These are phyloP conservation scores for Brasenia schreberi DNA, from an alignment of 164 flowering plant genomes.

Conservation along the genomic window DNA sequence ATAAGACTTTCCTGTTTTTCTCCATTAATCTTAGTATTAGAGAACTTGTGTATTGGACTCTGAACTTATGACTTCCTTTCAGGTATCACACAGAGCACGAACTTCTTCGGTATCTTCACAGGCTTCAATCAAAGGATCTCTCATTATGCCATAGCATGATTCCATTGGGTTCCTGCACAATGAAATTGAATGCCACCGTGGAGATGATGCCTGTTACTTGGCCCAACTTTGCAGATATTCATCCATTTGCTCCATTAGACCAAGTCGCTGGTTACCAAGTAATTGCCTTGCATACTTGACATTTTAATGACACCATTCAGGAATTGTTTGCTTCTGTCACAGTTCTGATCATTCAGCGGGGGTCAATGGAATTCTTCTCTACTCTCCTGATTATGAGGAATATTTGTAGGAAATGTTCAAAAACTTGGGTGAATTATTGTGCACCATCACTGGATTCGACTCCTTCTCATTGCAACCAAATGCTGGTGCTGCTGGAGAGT, in stretches of 20 bases:
- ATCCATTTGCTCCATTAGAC: slow-evolving; percentile 88
- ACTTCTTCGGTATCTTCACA: slow-evolving; percentile 70
- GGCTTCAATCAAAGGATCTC: slow-evolving; percentile 79
- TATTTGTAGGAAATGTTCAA: slow-evolving; percentile 77
- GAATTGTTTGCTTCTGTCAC: too few species aligned
- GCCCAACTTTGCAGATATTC: slow-evolving; percentile 73
- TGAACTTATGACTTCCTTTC: slow-evolving; percentile 1
- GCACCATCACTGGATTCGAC: slow-evolving; percentile 94
- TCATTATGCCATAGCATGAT: slow-evolving; percentile 99
- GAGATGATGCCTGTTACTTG: slow-evolving; percentile 99
- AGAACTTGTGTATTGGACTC: not conserved
- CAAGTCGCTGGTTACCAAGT: slow-evolving; percentile 95
- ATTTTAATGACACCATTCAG: too few species aligned
- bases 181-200: slow-evolving; percentile 92
- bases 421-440: slow-evolving; percentile 67
- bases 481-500: slow-evolving; percentile 99
- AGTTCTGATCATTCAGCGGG: not conserved
- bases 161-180: slow-evolving; percentile 97
- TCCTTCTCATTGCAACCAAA: slow-evolving; percentile 98
- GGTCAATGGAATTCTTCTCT: not conserved
- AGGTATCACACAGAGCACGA: slow-evolving; percentile 98
- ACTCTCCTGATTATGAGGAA: not conserved
- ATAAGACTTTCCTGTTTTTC: slow-evolving; percentile 8
- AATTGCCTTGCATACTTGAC: slow-evolving; percentile 1
- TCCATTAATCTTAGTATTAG: not conserved